phyloP scores from a whole-genome alignment of 2,329 filamentous ascomycete species.

The Graphiopsis chlorocephala region DNA sequence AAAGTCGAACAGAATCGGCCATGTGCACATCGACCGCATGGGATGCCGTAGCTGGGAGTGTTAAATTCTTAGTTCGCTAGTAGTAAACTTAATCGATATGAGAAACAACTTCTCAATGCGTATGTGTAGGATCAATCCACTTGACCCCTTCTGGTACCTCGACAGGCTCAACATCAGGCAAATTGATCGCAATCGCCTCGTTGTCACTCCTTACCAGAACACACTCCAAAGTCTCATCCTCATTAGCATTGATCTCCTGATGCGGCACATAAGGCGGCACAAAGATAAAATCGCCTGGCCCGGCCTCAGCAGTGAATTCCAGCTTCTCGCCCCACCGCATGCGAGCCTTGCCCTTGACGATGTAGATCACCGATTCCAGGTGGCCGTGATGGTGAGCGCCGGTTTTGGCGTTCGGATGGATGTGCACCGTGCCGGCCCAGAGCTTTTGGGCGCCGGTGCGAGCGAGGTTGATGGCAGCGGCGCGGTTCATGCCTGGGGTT shows the following conservation, averaged over 20 bases:
- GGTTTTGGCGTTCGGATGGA: conserved; percentile 46
- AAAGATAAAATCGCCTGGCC: conserved; percentile 48
- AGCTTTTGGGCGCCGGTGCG: conserved; percentile 45
- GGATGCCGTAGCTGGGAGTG: not conserved
- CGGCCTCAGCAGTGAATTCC: conserved; percentile 46
- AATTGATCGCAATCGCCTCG: conserved; percentile 45
- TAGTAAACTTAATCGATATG: not conserved
- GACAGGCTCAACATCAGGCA: conserved; percentile 43
- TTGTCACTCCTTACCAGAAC: conserved; percentile 44
- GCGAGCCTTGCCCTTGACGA: conserved; percentile 44
- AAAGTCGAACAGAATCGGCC: not conserved
- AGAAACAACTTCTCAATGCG: not conserved
- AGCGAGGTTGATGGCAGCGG: conserved; percentile 46
- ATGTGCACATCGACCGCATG: not conserved
- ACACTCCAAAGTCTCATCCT: conserved; percentile 44
- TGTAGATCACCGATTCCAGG: conserved; percentile 47
- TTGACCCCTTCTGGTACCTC: conserved; percentile 45
- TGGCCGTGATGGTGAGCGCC: conserved; percentile 47
- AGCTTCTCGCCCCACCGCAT: conserved; percentile 48
- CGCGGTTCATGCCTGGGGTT: conserved; percentile 45
- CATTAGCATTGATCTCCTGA: conserved; percentile 47
- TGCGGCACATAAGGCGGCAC: conserved; percentile 47
- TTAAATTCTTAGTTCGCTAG: not conserved
- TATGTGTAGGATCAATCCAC: conserved; percentile 47
- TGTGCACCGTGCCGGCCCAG: conserved; percentile 47